Percentiles rank a stretch among this genome's conserved stretches.
phyloP scores from a whole-genome alignment of 2,329 filamentous ascomycete species.

The Cladophialophora psammophila region DNA sequence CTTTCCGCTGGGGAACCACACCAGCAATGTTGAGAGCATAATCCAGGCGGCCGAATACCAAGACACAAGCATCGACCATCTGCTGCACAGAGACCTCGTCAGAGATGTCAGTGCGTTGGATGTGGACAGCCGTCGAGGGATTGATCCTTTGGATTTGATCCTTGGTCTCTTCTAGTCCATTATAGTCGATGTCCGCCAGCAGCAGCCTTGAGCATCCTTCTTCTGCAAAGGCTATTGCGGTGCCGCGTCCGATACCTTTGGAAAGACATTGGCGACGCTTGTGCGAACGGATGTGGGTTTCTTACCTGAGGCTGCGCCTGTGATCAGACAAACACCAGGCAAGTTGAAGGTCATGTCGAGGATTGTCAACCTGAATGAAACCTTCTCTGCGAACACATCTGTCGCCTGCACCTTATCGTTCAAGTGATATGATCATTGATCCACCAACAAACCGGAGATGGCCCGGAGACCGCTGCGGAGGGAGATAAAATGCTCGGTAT shows the following conservation, averaged over 20 bases:
- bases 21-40: slow-evolving; percentile 66
- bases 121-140: background rate
- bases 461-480: too few species aligned
- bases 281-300: background rate
- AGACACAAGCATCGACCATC: slow-evolving; percentile 10
- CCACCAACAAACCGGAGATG: too few species aligned
- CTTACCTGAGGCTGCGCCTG: slow-evolving; percentile 20
- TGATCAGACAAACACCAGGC: slow-evolving; percentile 19
- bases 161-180: slow-evolving; percentile 10
- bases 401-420: too few species aligned
- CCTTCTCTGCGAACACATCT: too few species aligned
- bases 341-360: background rate
- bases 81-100: slow-evolving; percentile 2
- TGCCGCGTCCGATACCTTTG: slow-evolving; percentile 12
- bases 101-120: background rate
- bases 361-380: too few species aligned
- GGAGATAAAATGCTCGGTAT: too few species aligned
- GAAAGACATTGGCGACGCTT: background rate
- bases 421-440: too few species aligned
- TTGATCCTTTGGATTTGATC: background rate
- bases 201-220: slow-evolving; percentile 16
- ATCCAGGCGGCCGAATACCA: slow-evolving; percentile 58
- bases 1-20: slow-evolving; percentile 53
- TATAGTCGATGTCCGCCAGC: slow-evolving; percentile 11
- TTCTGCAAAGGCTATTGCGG: background rate